phyloP scores from a whole-genome alignment of 305 asterid genomes.

The Solanum hybrid region DNA sequence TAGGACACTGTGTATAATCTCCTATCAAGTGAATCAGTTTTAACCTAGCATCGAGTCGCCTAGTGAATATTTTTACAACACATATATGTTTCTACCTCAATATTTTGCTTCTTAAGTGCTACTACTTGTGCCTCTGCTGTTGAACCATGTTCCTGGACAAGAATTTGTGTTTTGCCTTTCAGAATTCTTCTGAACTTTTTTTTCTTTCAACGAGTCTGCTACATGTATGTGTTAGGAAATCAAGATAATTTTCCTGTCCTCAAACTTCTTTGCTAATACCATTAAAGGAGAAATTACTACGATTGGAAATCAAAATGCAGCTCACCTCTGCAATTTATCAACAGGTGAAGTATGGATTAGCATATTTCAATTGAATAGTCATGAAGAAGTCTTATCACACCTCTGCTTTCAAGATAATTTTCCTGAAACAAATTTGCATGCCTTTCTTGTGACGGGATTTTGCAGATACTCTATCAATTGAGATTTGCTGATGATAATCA shows the following conservation, averaged over 20 bases:
- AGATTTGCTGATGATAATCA: not conserved
- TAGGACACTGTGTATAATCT: not conserved
- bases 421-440: not conserved
- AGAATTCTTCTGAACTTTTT: not conserved
- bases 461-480: not conserved
- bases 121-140: not conserved
- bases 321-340: not conserved
- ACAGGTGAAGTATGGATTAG: not conserved
- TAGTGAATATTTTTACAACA: not conserved
- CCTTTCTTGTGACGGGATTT: not conserved
- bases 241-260: not conserved
- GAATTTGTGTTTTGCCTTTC: not conserved
- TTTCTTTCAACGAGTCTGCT: not conserved
- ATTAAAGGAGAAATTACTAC: not conserved
- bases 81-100: not conserved
- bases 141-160: constrained; percentile 2
- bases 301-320: not conserved
- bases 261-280: not conserved
- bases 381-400: not conserved
- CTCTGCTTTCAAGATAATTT: not conserved
- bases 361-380: not conserved
- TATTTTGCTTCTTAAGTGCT: not conserved
- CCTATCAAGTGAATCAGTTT: not conserved
- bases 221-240: not conserved
- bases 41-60: not conserved